Percentiles rank a stretch among this genome's conserved stretches.
Evolutionary conservation across 495 filamentous ascomycete genomes (phyloP).

Genomic region (Tetracladium marchalianum): DNA sequence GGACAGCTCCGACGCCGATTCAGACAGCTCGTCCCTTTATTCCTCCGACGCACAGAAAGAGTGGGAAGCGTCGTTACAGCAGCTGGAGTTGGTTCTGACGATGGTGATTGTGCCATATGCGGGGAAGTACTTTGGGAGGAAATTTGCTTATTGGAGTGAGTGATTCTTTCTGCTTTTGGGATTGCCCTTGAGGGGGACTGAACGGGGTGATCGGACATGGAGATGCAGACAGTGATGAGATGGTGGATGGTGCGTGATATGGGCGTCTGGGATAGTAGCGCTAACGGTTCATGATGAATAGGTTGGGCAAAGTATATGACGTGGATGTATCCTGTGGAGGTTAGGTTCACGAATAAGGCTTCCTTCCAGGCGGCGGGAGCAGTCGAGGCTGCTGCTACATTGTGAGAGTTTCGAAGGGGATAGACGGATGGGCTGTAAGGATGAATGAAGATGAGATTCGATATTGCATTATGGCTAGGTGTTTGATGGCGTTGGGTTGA

Average conservation of each 20-base stretch:
- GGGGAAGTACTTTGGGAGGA: conserved; percentile 87
- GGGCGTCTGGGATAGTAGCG: not conserved
- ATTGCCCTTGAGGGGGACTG: not conserved
- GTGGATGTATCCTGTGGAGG: conserved; percentile 45
- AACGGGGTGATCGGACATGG: not conserved
- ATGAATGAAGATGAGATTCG: no score
- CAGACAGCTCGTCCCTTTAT: conserved; percentile 25
- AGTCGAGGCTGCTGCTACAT: conserved; percentile 53
- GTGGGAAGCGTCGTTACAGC: conserved; percentile 88
- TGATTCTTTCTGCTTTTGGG: conserved; percentile 7
- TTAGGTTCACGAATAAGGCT: conserved; percentile 38
- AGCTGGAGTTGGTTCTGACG: conserved; percentile 80
- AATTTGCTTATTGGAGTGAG: conserved; percentile 94
- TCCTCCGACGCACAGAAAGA: conserved; percentile 76
- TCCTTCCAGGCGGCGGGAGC: conserved; percentile 59
- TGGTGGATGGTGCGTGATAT: not conserved
- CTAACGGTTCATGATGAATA: conserved; percentile 16
- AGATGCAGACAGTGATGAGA: not conserved
- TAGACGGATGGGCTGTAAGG: no score
- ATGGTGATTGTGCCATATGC: conserved; percentile 91
- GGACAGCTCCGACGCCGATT: conserved; percentile 18
- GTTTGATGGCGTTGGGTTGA: no score
- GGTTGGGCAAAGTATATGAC: conserved; percentile 50
- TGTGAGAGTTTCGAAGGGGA: conserved; percentile 2
- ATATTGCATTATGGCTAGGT: no score